Evolutionary conservation across 345 rosid genomes (phyloP), one percentile per base, ranked within the genome.

Genomic region (Lepidium didymum): DNA sequence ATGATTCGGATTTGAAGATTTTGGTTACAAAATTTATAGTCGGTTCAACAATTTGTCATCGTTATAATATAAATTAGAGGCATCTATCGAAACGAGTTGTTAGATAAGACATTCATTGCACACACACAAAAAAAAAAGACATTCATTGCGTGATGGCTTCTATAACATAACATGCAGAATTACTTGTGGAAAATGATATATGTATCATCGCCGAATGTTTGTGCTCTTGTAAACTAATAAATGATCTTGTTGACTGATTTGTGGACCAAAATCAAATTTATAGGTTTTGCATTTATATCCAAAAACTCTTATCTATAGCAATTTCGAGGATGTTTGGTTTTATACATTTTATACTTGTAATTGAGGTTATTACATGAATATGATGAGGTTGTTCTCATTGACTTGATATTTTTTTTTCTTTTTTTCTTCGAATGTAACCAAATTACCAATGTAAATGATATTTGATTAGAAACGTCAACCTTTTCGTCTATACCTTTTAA

Each of bases 401-500:
- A 33, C 23, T 52, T 41, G 19, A 29, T 38, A 0, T 4, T n/a
- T 8, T 36, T 6, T 37, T n/a, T 6, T 10, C 21, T 19, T 42
- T 54, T 34, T 27, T 27, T 27, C 4, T 27, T 35, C 9, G 14
- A 23, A 9, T 54, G 36, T 36, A 44, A 33, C n/a, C 23, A 18
- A 31, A 33, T 31, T 21, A 56, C 14, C 37, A 21, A 9, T 4
- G 6, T 27, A 27, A 27, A 27, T 27, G 31, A 27, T 27, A 27
- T 27, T 27, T 4, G 31, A 3, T 23, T 2, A 23, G 27, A 23
- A 23, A 19, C 1, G 2, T 23, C 66, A 58, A 58, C 66, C 33
- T 69, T 69, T 69, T 69, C 58, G 73, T 37, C 66, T 69, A 4
- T 8, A 16, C 66, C 10, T 25, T 58, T 58, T 8, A 2, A 16